phyloP scores from a whole-genome alignment of 2,329 filamentous ascomycete genomes.

The Pyrenochaeta sp. region DNA sequence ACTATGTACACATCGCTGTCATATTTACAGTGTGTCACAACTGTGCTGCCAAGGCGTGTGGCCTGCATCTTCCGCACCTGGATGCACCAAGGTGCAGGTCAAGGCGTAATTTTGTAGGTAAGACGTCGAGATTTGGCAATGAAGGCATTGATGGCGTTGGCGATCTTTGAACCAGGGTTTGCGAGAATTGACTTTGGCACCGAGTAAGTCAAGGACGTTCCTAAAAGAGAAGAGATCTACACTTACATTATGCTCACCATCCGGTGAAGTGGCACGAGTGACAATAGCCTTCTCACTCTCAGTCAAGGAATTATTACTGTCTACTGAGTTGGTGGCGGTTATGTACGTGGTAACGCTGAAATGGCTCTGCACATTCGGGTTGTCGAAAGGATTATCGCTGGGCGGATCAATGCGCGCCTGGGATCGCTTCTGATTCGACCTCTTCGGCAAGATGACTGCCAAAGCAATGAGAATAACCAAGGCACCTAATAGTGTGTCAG shows the following conservation, averaged over 20 bases:
- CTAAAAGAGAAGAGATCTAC: background rate
- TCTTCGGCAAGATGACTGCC: constrained; percentile 8
- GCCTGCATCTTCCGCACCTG: background rate
- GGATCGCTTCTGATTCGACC: constrained; percentile 4
- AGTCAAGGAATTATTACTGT: constrained; percentile 9
- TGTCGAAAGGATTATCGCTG: background rate
- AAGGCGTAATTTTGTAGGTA: constrained; percentile 21
- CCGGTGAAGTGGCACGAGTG: constrained; percentile 12
- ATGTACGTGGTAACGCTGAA: constrained; percentile 2
- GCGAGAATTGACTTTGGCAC: constrained; percentile 1
- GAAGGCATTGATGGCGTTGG: constrained; percentile 15
- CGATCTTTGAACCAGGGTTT: background rate
- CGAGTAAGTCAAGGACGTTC: background rate
- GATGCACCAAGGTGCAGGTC: background rate
- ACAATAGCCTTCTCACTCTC: constrained; percentile 20
- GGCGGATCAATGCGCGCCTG: constrained; percentile 1
- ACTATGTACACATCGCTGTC: too few relatives aligned
- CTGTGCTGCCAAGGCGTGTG: too few relatives aligned
- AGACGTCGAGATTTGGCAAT: constrained; percentile 16
- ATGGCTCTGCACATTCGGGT: background rate
- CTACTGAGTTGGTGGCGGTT: background rate
- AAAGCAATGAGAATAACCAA: constrained; percentile 13
- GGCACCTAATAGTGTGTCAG: constrained; percentile 7
- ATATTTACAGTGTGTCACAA: too few relatives aligned
- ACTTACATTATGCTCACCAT: constrained; percentile 15